phyloP scores from a whole-genome alignment of 2,329 filamentous ascomycete genomes.

The Colletotrichum australisinense region DNA sequence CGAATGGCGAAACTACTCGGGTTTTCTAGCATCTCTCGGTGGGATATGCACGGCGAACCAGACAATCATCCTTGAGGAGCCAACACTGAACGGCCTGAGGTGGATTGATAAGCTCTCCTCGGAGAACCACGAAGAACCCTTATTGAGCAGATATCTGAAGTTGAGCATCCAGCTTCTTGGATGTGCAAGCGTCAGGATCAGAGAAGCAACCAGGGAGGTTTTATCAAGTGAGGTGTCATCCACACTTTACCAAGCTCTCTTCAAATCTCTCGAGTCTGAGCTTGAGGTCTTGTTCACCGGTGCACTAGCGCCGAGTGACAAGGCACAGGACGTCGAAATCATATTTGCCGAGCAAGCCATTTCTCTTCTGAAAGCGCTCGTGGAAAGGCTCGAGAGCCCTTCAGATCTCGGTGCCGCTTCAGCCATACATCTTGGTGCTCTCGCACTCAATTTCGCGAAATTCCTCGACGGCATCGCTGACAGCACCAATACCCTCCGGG shows the following conservation, averaged over 20 bases:
- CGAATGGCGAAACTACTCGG: constrained; percentile 77
- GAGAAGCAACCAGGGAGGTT: constrained; percentile 75
- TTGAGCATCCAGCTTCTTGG: constrained; percentile 74
- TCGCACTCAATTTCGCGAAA: constrained; percentile 75
- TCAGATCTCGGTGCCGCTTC: constrained; percentile 72
- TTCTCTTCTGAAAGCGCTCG: constrained; percentile 70
- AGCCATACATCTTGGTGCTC: constrained; percentile 71
- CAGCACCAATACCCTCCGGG: constrained; percentile 65
- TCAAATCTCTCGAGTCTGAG: constrained; percentile 73
- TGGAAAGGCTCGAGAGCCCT: constrained; percentile 73
- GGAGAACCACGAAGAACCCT: constrained; percentile 70
- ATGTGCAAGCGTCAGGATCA: constrained; percentile 71
- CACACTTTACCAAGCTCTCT: constrained; percentile 70
- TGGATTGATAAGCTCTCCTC: constrained; percentile 74
- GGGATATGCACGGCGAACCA: constrained; percentile 74
- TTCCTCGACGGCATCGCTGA: constrained; percentile 71
- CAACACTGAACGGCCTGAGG: constrained; percentile 64
- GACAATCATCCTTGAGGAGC: constrained; percentile 67
- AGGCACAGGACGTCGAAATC: constrained; percentile 69
- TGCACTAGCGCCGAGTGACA: constrained; percentile 61
- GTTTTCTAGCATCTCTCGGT: constrained; percentile 74
- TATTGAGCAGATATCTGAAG: constrained; percentile 69
- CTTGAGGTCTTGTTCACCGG: constrained; percentile 72
- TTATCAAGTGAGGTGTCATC: constrained; percentile 74
- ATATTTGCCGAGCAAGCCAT: constrained; percentile 76